Evolutionary conservation across 768 basidiomycete genomes (phyloP), one percentile per base, ranked within the genome.

Genomic region (Psilocybe subaeruginosa): DNA sequence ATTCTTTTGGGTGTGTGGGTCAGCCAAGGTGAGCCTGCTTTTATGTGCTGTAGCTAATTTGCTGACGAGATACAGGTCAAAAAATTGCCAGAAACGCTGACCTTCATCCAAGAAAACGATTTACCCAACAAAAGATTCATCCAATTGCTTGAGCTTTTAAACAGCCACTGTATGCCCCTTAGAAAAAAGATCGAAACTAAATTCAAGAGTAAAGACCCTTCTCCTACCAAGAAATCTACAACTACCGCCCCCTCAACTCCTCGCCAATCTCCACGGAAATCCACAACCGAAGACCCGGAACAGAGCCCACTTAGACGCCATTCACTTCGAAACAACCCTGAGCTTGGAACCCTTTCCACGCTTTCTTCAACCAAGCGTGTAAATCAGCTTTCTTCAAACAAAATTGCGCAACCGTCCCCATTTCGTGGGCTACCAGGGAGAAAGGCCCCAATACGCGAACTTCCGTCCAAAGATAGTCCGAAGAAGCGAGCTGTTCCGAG

Each of bases 1-100:
- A 3, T 85, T 82, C 66, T 78, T 74, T 55, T 85, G 83, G 83
- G 73, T 78, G 2, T 80, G 73, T 52, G 74, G 75, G 43, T 49
- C 75, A 39, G 68, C 77, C 33, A 76, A 77, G 67, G 82, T 82
- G 45, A 46, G 72, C 33, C 16, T 33, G 5, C 12, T 7, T 60
- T 56, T 12, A 33, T 11, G 23, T 6, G 7, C 29, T 17, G 9
- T 27, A 23, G 23, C 23, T 2, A 23, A 2, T 23, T 23, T 23
- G 23, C 23, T 62, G 11, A 54, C 58, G 1, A 12, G 12, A 49
- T n/a, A 48, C 1, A 68, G 68, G 16, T 62, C 2, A 65, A 63
- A 63, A 51, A 29, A 6, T 35, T 69, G 4, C 66, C 69, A 2
- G 37, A 35, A 5, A 68, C 68, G 3, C 58, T 66, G 43, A 52